These are phyloP conservation scores for Avena insularis DNA, from an alignment of 176 grass and related monocot genomes.

Conservation along the genomic window DNA sequence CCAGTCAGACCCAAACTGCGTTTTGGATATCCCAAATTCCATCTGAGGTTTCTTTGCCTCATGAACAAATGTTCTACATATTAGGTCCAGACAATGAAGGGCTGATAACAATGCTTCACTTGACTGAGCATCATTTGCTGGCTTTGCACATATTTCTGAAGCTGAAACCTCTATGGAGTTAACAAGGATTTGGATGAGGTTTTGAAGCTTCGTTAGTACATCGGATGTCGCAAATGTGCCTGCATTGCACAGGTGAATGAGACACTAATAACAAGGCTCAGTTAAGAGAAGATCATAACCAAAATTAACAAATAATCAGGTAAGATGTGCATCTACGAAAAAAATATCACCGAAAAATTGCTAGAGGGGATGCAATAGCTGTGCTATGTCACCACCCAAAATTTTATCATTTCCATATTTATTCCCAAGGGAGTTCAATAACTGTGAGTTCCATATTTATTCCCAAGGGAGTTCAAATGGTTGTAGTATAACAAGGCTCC, in stretches of 20 bases:
- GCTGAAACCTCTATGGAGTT: conserved; percentile 67
- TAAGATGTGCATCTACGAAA: not conserved
- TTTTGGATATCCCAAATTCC: conserved; percentile 29
- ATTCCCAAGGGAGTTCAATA: conserved; percentile 7
- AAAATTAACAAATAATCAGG: conserved; percentile 21
- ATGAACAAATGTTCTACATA: conserved; percentile 66
- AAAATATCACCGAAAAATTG: not conserved
- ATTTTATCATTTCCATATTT: not conserved
- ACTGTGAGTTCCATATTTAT: not conserved
- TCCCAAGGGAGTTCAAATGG: conserved; percentile 2
- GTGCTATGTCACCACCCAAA: conserved; percentile 31
- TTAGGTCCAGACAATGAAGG: conserved; percentile 72
- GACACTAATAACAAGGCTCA: conserved; percentile 1
- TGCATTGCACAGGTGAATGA: conserved; percentile 28
- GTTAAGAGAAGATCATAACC: conserved; percentile 13
- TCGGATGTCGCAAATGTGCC: conserved; percentile 41
- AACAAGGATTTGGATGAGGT: conserved; percentile 62
- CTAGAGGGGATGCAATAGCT: not conserved
- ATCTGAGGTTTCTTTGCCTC: conserved; percentile 60
- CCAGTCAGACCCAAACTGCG: conserved; percentile 39
- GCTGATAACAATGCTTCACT: conserved; percentile 63
- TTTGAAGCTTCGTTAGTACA: conserved; percentile 60
- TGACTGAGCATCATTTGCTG: conserved; percentile 55
- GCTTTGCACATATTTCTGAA: conserved; percentile 61
- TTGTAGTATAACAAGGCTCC: not conserved